Conservation (phyloP, 129 eudicot species). For the Artemisia argyi region DNA sequence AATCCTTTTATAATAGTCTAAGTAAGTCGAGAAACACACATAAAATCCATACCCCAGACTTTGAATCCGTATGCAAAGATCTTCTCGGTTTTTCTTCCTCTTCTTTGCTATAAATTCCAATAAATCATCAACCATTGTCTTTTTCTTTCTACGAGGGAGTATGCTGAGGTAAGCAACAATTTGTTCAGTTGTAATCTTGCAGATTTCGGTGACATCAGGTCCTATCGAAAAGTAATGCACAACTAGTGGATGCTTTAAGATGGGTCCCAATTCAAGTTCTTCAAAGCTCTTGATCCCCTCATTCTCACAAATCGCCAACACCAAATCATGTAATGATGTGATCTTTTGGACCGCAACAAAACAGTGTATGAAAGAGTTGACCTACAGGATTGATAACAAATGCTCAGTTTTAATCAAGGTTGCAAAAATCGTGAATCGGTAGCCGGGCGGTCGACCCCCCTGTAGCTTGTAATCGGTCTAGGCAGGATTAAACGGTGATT, state of each 20-base stretch:
- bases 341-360: slow-evolving; percentile 75
- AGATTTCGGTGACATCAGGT: slow-evolving; percentile 55
- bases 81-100: slow-evolving; percentile 38
- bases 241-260: slow-evolving; percentile 70
- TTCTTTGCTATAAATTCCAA: slow-evolving; percentile 64
- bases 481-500: no score
- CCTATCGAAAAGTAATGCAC: slow-evolving; percentile 67
- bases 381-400: slow-evolving; percentile 29
- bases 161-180: slow-evolving; percentile 51
- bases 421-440: no score
- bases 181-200: slow-evolving; percentile 58
- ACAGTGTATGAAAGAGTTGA: slow-evolving; percentile 81
- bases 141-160: slow-evolving; percentile 31
- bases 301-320: slow-evolving; percentile 62
- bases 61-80: slow-evolving; percentile 70
- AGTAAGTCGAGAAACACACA: background rate
- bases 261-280: slow-evolving; percentile 90
- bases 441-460: no score
- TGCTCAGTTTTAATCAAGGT: background rate
- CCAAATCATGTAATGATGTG: slow-evolving; percentile 71
- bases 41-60: slow-evolving; percentile 63
- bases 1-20: background rate
- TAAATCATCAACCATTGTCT: slow-evolving; percentile 47
- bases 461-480: no score
- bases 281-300: slow-evolving; percentile 73